phyloP scores from a whole-genome alignment of 257 asterid genomes.

The Salvia hispanica region DNA sequence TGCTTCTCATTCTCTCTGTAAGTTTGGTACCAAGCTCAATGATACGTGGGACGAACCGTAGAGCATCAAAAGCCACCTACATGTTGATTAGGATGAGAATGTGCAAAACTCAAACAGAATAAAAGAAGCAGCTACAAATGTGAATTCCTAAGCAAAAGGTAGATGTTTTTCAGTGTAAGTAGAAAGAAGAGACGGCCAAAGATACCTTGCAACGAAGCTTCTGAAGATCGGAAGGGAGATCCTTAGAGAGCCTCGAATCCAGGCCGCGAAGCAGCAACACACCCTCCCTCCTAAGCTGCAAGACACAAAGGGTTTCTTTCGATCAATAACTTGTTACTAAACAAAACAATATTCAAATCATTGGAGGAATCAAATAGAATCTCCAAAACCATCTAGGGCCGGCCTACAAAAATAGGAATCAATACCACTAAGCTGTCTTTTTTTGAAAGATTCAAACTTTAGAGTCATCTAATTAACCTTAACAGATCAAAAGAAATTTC shows the following conservation, averaged over 20 bases:
- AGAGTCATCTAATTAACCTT: slow-evolving; percentile 7
- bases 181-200: background rate
- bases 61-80: slow-evolving; percentile 89
- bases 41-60: slow-evolving; percentile 74
- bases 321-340: background rate
- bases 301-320: slow-evolving; percentile 19
- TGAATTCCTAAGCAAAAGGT: background rate
- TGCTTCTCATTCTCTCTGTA: slow-evolving; percentile 84
- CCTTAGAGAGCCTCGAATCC: slow-evolving; percentile 88
- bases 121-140: background rate
- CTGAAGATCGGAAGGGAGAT: slow-evolving; percentile 91
- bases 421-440: slow-evolving; percentile 9
- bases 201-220: slow-evolving; percentile 95
- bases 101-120: background rate
- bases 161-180: background rate
- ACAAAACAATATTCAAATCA: background rate
- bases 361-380: slow-evolving; percentile 9
- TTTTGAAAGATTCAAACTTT: slow-evolving; percentile 30
- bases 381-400: background rate
- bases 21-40: slow-evolving; percentile 75
- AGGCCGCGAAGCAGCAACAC: slow-evolving; percentile 78
- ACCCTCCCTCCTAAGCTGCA: slow-evolving; percentile 86
- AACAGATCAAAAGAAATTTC: slow-evolving; percentile 23
- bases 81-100: slow-evolving; percentile 17
- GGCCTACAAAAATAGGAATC: slow-evolving; percentile 16